A percentile compares a stretch with the other conserved stretches of the same genome.
phyloP scores from a whole-genome alignment of 1,139 yeast genomes.

The Kodamaea suecica region DNA sequence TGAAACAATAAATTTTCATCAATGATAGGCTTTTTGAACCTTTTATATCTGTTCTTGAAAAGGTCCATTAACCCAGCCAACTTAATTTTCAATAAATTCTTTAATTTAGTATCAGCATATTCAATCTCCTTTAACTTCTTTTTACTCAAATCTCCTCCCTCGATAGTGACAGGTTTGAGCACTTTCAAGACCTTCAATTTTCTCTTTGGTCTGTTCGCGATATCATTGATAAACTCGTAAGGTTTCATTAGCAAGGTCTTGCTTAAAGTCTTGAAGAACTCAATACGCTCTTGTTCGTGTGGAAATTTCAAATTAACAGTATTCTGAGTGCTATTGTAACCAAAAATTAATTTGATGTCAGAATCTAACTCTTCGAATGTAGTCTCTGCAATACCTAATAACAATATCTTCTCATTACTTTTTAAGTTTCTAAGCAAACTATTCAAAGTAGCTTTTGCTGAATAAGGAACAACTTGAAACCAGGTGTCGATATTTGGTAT shows the following conservation, averaged over 20 bases:
- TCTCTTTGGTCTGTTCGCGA: slow-evolving; percentile 49
- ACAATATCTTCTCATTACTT: slow-evolving; percentile 69
- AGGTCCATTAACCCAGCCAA: slow-evolving; percentile 87
- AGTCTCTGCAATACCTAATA: slow-evolving; percentile 73
- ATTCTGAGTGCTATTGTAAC: slow-evolving; percentile 43
- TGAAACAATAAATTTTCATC: slow-evolving; percentile 74
- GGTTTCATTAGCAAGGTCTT: slow-evolving; percentile 67
- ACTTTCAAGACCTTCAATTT: slow-evolving; percentile 38
- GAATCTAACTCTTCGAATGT: slow-evolving; percentile 29
- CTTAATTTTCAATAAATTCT: slow-evolving; percentile 79
- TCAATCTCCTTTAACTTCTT: slow-evolving; percentile 51
- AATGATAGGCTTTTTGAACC: slow-evolving; percentile 86
- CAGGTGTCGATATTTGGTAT: slow-evolving; percentile 84
- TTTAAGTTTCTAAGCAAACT: slow-evolving; percentile 66
- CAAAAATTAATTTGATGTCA: slow-evolving; percentile 51
- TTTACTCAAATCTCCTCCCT: slow-evolving; percentile 15
- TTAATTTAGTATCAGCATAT: slow-evolving; percentile 73
- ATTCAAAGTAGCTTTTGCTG: slow-evolving; percentile 69
- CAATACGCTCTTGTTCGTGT: slow-evolving; percentile 39
- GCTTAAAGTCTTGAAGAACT: slow-evolving; percentile 56
- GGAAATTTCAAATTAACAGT: slow-evolving; percentile 44
- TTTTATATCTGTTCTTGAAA: slow-evolving; percentile 78
- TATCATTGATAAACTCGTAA: slow-evolving; percentile 51
- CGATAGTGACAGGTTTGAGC: slow-evolving; percentile 16
- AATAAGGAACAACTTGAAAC: slow-evolving; percentile 62